Conservation (phyloP, 805 yeast genomes). For the Nakazawaea sp. region DNA sequence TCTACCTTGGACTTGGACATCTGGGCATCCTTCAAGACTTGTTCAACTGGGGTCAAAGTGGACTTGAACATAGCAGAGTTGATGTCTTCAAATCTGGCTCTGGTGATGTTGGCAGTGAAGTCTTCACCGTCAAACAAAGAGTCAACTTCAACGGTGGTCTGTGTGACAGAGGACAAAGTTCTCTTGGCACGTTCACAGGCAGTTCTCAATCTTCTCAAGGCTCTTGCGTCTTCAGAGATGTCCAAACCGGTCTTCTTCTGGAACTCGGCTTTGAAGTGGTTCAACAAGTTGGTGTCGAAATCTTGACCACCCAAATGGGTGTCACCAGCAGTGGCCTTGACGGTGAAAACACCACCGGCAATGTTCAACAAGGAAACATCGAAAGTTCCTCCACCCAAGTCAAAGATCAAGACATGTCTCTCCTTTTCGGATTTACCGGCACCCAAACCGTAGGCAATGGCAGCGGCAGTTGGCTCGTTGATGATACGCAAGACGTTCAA, state of each 20-base stretch:
- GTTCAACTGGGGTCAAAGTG: constrained; percentile 90
- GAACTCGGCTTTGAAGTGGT: constrained; percentile 90
- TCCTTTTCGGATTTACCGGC: constrained; percentile 77
- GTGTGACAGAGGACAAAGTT: constrained; percentile 93
- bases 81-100: constrained; percentile 97
- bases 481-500: constrained; percentile 71
- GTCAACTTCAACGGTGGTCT: constrained; percentile 95
- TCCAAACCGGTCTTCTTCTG: constrained; percentile 87
- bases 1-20: constrained; percentile 77
- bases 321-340: constrained; percentile 98
- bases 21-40: constrained; percentile 89
- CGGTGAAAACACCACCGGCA: constrained; percentile 95
- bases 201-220: constrained; percentile 96
- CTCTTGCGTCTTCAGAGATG: constrained; percentile 86
- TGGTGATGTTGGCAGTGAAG: constrained; percentile 87
- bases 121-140: constrained; percentile 94
- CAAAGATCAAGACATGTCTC: constrained; percentile 87
- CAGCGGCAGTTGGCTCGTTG: constrained; percentile 92
- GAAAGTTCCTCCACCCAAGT: constrained; percentile 98
- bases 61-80: constrained; percentile 90
- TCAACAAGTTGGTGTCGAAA: constrained; percentile 93
- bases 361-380: constrained; percentile 91
- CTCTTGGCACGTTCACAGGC: constrained; percentile 99
- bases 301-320: constrained; percentile 99
- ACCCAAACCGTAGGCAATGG: constrained; percentile 98